Evolutionary conservation across 129 eudicot species (phyloP).

Genomic region (Smallanthus sonchifolius): DNA sequence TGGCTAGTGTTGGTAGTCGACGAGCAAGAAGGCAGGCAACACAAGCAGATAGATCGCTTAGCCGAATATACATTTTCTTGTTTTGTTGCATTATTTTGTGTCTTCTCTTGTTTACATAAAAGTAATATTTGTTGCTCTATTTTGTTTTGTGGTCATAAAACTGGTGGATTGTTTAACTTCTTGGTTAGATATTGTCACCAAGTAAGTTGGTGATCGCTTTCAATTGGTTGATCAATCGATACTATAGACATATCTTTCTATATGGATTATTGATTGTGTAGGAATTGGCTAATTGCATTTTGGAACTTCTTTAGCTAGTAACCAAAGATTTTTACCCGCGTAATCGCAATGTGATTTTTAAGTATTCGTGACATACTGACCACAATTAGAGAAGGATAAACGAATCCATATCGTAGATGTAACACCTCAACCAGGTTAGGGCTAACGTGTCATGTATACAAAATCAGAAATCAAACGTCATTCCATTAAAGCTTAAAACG

Average conservation of each 20-base stretch:
- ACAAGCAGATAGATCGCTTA: slow-evolving; percentile 56
- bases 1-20: slow-evolving; percentile 25
- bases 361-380: no score
- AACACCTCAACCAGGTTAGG: no score
- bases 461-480: no score
- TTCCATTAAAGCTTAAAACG: no score
- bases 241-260: no score
- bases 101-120: slow-evolving; percentile 42
- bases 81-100: slow-evolving; percentile 56
- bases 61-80: slow-evolving; percentile 56
- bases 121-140: not conserved
- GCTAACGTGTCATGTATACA: no score
- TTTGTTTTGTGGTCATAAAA: not conserved
- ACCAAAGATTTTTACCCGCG: not conserved
- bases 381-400: no score
- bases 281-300: not conserved
- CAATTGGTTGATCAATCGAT: not conserved
- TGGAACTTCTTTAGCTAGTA: not conserved
- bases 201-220: not conserved
- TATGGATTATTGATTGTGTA: not conserved
- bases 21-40: slow-evolving; percentile 49
- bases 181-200: not conserved
- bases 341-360: no score
- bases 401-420: no score
- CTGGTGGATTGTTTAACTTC: not conserved